These are phyloP conservation scores for Aristolochia californica DNA, from an alignment of 164 flowering plant species.

Conservation along the genomic window DNA sequence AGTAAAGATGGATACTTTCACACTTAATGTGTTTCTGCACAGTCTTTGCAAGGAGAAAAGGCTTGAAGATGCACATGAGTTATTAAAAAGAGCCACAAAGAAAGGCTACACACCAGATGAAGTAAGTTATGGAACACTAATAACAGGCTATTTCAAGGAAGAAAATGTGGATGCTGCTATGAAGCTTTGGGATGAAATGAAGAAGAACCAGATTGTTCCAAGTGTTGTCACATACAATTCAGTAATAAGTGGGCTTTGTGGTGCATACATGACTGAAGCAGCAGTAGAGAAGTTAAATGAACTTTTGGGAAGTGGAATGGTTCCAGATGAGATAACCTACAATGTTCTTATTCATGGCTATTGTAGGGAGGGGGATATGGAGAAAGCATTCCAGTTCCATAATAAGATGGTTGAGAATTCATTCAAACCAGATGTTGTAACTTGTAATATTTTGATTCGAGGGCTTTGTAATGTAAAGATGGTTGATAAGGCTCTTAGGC, in stretches of 20 bases:
- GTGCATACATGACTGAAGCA: constrained; percentile 37
- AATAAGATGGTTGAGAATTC: constrained; percentile 63
- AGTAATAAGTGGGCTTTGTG: constrained; percentile 63
- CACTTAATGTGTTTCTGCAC: constrained; percentile 53
- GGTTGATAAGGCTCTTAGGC: constrained; percentile 84
- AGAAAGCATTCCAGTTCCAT: constrained; percentile 72
- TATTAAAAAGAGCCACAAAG: constrained; percentile 35
- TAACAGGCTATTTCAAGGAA: constrained; percentile 46
- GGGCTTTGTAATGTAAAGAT: constrained; percentile 60
- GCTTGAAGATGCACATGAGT: constrained; percentile 43
- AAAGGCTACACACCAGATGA: constrained; percentile 64
- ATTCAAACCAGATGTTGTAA: constrained; percentile 58
- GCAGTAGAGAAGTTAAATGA: constrained; percentile 61
- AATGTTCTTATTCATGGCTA: constrained; percentile 69
- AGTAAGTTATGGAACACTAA: constrained; percentile 76
- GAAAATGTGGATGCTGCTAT: constrained; percentile 45
- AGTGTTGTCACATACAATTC: constrained; percentile 52
- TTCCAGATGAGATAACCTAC: constrained; percentile 72
- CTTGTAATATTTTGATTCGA: constrained; percentile 67
- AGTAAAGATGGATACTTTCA: constrained; percentile 53
- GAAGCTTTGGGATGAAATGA: constrained; percentile 80
- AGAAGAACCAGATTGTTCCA: constrained; percentile 50
- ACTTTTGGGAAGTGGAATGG: constrained; percentile 49
- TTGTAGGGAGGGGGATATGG: constrained; percentile 58
- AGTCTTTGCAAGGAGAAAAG: constrained; percentile 48